phyloP scores from a whole-genome alignment of 169 alveolate genomes.

The Eimeria praecox region DNA sequence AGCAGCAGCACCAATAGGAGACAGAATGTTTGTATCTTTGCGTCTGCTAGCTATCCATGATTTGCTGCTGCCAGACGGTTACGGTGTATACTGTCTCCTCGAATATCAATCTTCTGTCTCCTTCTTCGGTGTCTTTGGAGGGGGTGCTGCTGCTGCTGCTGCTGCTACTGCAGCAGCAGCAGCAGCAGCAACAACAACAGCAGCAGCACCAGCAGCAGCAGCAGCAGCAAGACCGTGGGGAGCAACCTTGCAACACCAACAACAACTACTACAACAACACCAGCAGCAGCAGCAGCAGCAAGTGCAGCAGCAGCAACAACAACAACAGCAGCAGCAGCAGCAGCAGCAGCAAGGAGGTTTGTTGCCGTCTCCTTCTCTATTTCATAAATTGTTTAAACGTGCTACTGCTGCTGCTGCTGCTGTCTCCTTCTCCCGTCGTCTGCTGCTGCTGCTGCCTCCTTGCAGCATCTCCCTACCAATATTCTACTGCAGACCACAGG shows the following conservation, averaged over 20 bases:
- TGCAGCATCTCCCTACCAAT: conserved; percentile 21
- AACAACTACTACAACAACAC: neutral
- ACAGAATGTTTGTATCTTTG: neutral
- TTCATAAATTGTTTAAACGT: neutral
- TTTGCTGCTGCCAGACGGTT: conserved; percentile 48
- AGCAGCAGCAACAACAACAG: neutral
- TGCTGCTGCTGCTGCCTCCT: conserved; percentile 56
- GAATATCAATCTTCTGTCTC: conserved; percentile 26
- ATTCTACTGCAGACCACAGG: conserved; percentile 12
- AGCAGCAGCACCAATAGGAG: conserved; percentile 26
- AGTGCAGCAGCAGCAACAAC: conserved; percentile 40
- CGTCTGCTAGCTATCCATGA: conserved; percentile 37
- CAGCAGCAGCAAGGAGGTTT: conserved; percentile 39
- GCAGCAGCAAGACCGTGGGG: neutral
- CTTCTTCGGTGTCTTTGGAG: conserved; percentile 12
- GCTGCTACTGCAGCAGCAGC: conserved; percentile 40
- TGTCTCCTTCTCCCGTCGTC: neutral
- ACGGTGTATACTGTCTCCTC: conserved; percentile 7
- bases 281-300: conserved; percentile 39
- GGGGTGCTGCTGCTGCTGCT: neutral
- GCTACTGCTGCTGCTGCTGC: neutral
- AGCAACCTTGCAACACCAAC: neutral
- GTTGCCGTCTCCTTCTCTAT: conserved; percentile 4
- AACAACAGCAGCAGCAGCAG: conserved; percentile 29
- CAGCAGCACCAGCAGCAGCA: neutral